Evolutionary conservation across 2,329 filamentous ascomycete genomes (phyloP).

Genomic region (Xylariaceae sp.): DNA sequence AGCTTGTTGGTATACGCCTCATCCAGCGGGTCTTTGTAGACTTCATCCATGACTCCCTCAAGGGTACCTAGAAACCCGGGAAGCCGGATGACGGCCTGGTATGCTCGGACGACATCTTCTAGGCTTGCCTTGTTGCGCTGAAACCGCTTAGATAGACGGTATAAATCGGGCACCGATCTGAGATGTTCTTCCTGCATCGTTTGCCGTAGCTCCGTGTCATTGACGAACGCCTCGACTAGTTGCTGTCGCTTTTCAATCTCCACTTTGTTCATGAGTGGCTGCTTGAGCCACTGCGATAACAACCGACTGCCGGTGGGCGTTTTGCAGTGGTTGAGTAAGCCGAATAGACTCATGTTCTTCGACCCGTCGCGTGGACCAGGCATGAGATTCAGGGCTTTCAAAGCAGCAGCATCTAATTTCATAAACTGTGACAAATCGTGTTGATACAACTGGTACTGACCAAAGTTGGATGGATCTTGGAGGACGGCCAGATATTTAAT

Average conservation of each 20-base stretch:
- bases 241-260: conserved; percentile 91
- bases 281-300: conserved; percentile 94
- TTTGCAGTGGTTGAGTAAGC: conserved; percentile 94
- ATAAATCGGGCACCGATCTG: conserved; percentile 87
- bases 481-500: conserved; percentile 92
- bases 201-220: conserved; percentile 86
- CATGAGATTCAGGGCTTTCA: conserved; percentile 95
- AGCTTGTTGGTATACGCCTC: conserved; percentile 82
- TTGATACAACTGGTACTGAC: conserved; percentile 94
- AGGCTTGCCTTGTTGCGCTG: conserved; percentile 85
- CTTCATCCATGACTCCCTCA: conserved; percentile 91
- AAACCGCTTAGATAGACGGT: conserved; percentile 88
- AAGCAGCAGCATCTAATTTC: conserved; percentile 91
- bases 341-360: conserved; percentile 97
- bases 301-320: conserved; percentile 87
- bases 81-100: conserved; percentile 87
- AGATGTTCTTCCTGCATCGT: conserved; percentile 96
- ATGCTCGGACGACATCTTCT: conserved; percentile 91
- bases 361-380: conserved; percentile 87
- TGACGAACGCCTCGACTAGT: conserved; percentile 89
- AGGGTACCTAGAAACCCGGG: conserved; percentile 86
- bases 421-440: conserved; percentile 96
- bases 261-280: conserved; percentile 83
- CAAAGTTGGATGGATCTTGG: conserved; percentile 90
- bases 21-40: conserved; percentile 82